Base-by-base conservation (phyloP, 345 rosid genomes). In the Hirschfeldia incana region DNA sequence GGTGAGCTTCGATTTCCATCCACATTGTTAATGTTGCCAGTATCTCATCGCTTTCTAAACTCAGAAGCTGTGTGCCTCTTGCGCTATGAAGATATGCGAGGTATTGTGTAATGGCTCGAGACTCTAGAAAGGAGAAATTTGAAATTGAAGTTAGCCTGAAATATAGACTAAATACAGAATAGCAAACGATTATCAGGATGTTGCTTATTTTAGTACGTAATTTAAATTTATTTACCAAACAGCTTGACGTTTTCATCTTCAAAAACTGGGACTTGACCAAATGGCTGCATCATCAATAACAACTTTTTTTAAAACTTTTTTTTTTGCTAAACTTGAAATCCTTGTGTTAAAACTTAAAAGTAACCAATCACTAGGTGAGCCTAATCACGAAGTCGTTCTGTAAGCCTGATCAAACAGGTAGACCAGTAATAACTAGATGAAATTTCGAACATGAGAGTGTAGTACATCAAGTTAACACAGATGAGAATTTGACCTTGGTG, bases 1-100 rank as follows among this genome's bases (percentile, higher is more conserved):
- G 88, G 9, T 87, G 96, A 11, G 88, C 88, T 82, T 94, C 98
- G 2, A 86, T 75, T 33, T 86, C 86, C 61, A 79, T 81, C 86
- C 82, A 81, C 53, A 70, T 73, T 16, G 73, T 66, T 46, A 76
- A 4, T 16, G 59, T 72, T 27, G 78, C 84, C 77, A 76, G 67
- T 61, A 77, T 67, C 53, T 67, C 51, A 34, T 76, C 77, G 62
- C 72, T 75, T 60, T 8, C 15, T 28, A 76, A 63, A 13, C 67
- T 66, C 10, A 81, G 16, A 29, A 81, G 81, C 12, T 76, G 81
- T 28, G 81, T 76, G 12, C 84, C 84, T 81, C 65, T 81, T 72
- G 77, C 15, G 30, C 65, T 36, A 72, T 78, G 79, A 8, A 76
- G 72, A 63, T 78, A 70, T 17, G 83, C 76, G 8, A 84, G 68